Evolutionary conservation across 306 rosid genomes (phyloP).

Genomic region (Geum urbanum): DNA sequence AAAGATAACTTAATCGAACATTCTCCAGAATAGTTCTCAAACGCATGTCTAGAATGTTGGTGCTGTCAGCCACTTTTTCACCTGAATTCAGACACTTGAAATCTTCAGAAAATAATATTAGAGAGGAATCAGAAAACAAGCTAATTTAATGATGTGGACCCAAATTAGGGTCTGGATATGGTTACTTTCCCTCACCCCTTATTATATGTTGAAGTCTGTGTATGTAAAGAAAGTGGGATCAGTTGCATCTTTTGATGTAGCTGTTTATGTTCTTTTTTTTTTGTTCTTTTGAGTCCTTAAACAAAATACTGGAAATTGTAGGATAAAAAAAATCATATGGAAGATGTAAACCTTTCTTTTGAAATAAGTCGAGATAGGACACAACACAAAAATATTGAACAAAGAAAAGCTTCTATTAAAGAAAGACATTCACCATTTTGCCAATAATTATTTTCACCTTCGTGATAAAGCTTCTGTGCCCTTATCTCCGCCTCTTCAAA

Average conservation of each 20-base stretch:
- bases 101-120: conserved; percentile 18
- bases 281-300: background rate
- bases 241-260: background rate
- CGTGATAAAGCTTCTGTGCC: conserved; percentile 50
- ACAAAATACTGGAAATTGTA: background rate
- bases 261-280: background rate
- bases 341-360: too few species aligned
- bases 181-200: background rate
- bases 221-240: background rate
- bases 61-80: conserved; percentile 29
- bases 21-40: conserved; percentile 73
- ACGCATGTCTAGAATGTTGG: conserved; percentile 50
- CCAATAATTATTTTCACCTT: conserved; percentile 46
- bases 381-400: background rate
- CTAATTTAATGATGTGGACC: background rate
- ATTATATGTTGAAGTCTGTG: background rate
- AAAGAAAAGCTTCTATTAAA: background rate
- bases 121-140: conserved; percentile 3
- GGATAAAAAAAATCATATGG: background rate
- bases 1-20: conserved; percentile 86
- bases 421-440: background rate
- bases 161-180: background rate
- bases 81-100: conserved; percentile 42
- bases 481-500: conserved; percentile 68
- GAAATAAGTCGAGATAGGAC: background rate